Evolutionary conservation across 1,284 basidiomycete species (phyloP).

Genomic region (Pholiota adiposa): DNA sequence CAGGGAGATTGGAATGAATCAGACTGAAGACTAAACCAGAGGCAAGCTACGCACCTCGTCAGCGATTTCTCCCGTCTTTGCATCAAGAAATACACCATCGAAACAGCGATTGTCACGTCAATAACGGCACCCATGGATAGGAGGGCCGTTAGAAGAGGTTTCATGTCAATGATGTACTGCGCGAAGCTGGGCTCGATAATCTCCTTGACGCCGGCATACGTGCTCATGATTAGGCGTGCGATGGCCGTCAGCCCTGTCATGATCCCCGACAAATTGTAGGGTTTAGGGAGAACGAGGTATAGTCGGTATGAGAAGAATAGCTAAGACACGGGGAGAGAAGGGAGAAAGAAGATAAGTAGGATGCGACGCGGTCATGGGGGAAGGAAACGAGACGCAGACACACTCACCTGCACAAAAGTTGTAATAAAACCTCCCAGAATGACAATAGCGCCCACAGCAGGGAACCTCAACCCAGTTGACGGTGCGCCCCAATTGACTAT

Average conservation of each 20-base stretch:
- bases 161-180: slow-evolving; percentile 11
- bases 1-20: not conserved
- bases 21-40: not conserved
- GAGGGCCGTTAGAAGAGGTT: slow-evolving; percentile 22
- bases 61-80: slow-evolving; percentile 5
- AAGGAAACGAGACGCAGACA: not conserved
- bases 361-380: not conserved
- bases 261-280: slow-evolving; percentile 15
- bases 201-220: slow-evolving; percentile 13
- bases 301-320: slow-evolving; percentile 23
- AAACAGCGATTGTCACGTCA: slow-evolving; percentile 26
- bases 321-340: slow-evolving; percentile 2
- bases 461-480: slow-evolving; percentile 13
- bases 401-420: slow-evolving; percentile 23
- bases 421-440: slow-evolving; percentile 28
- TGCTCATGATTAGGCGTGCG: slow-evolving; percentile 20
- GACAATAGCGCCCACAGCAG: slow-evolving; percentile 20
- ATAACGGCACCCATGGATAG: slow-evolving; percentile 23
- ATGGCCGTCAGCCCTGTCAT: slow-evolving; percentile 18
- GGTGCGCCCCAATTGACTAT: slow-evolving; percentile 22
- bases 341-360: not conserved
- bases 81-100: slow-evolving; percentile 24
- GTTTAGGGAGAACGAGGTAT: slow-evolving; percentile 18
- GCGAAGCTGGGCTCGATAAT: slow-evolving; percentile 9
- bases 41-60: slow-evolving; percentile 1